Evolutionary conservation across 2,329 filamentous ascomycete genomes (phyloP).

Genomic region (Colletotrichum sp.): DNA sequence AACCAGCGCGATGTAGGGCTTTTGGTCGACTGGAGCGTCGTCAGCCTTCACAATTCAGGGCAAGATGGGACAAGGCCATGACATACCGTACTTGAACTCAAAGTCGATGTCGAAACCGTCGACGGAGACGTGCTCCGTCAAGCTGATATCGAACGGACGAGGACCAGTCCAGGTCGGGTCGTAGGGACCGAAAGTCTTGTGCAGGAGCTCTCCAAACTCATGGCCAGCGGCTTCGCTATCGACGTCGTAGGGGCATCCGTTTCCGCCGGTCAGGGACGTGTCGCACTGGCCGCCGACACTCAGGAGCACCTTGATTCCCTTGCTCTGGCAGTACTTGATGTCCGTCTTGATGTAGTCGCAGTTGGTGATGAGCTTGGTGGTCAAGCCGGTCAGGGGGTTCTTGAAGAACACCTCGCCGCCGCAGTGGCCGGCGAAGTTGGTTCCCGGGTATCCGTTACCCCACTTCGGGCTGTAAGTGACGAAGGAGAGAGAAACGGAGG

Average conservation of each 20-base stretch:
- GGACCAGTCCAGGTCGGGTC: constrained; percentile 34
- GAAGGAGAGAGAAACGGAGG: constrained; percentile 43
- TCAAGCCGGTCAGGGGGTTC: constrained; percentile 19
- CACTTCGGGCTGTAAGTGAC: constrained; percentile 43
- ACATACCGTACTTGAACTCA: constrained; percentile 37
- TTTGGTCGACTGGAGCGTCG: constrained; percentile 29
- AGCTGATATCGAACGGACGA: constrained; percentile 41
- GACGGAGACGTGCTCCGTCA: constrained; percentile 30
- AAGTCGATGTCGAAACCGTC: constrained; percentile 51
- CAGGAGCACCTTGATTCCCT: constrained; percentile 48
- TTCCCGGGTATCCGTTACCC: constrained; percentile 38
- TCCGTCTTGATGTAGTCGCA: constrained; percentile 42
- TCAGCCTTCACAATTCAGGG: neutral
- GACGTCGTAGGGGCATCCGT: constrained; percentile 37
- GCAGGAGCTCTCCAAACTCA: constrained; percentile 43
- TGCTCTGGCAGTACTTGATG: constrained; percentile 44
- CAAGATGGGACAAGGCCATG: no score
- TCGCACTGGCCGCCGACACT: constrained; percentile 41
- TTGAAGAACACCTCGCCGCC: constrained; percentile 30
- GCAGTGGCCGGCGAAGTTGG: constrained; percentile 46
- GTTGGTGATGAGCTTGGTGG: constrained; percentile 36
- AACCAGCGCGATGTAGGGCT: constrained; percentile 43
- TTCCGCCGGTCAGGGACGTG: constrained; percentile 19
- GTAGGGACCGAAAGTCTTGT: constrained; percentile 42
- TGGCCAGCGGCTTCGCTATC: constrained; percentile 32